Conservation (phyloP, 2,329 filamentous ascomycete genomes). For the Alternaria brassicae region DNA sequence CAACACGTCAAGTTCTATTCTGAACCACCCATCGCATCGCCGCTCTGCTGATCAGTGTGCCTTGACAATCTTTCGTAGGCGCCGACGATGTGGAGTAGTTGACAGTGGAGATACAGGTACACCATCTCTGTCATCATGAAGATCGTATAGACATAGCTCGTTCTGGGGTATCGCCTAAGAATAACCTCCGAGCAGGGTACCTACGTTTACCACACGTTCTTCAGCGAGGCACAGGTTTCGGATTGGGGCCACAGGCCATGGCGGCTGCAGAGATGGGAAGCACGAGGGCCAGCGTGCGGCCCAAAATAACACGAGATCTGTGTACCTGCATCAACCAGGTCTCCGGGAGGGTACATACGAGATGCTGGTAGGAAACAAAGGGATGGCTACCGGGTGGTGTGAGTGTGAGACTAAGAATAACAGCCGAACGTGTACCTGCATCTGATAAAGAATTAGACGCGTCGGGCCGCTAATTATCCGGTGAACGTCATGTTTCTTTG, state of each 20-base stretch:
- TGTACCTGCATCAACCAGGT: slow-evolving; percentile 15
- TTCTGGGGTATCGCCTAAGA: neutral
- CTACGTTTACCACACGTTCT: slow-evolving; percentile 8
- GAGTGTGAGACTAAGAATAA: slow-evolving; percentile 23
- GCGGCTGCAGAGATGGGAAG: neutral
- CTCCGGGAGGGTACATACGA: neutral
- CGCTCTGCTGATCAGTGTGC: neutral
- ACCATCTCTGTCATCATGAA: neutral
- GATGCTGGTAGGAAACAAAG: neutral
- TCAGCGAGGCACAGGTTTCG: slow-evolving; percentile 7
- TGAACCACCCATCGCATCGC: neutral
- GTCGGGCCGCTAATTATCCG: slow-evolving; percentile 16
- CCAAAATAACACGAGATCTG: slow-evolving; percentile 3
- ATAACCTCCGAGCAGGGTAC: slow-evolving; percentile 2
- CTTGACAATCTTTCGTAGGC: neutral
- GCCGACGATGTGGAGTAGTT: neutral
- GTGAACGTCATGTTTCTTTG: neutral
- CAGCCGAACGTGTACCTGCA: slow-evolving; percentile 20
- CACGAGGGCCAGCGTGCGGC: neutral
- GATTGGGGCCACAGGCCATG: neutral
- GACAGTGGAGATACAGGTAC: neutral
- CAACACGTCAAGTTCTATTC: neutral
- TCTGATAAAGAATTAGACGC: slow-evolving; percentile 25
- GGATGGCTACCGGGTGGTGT: neutral
- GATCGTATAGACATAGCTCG: neutral